Base-by-base conservation (phyloP, 139 green algal species). In the Ettlia oleoabundans region DNA sequence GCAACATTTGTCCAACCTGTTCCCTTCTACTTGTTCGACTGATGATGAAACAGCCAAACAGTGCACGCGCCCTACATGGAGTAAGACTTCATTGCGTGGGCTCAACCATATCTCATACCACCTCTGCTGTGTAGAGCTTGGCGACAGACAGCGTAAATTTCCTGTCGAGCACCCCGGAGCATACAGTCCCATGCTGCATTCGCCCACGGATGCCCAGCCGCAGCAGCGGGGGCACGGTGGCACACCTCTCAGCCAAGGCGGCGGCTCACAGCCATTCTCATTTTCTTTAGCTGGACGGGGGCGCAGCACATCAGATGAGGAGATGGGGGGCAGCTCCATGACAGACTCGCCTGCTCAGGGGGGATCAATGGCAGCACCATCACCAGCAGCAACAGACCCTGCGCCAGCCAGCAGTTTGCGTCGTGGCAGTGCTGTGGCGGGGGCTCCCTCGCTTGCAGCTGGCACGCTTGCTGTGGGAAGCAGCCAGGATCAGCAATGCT, bases 321-420 rank as follows among this genome's bases (percentile, higher is more conserved):
- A 30, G 5, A 30, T 52, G 5, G 35, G 18, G 10, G 43, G 72
- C 72, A 78, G 72, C 72, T 47, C 72, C 72, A 78, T 78, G 72
- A 47, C 51, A 33, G 72, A 42, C 0, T 78, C 72, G 22, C 72
- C 72, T 2, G 72, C 69, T 28, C 7, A 19, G 26, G 1, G 9
- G 10, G 30, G 30, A 43, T n/a, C 69, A 43, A 43, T 18, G n/a
- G 42, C 72, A 33, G 68, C 68, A 21, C 7, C 26, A 7, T 13
- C 40, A 38, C 37, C 68, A 58, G 68, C 68, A 28, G 40, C 41
- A 8, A 9, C 68, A 40, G 22, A 58, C 47, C n/a, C n/a, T n/a
- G n/a, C n/a, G n/a, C n/a, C n/a, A n/a, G n/a, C n/a, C n/a, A n/a
- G n/a, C n/a, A n/a, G n/a, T n/a, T n/a, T n/a, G n/a, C n/a, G n/a